A percentile compares a stretch with the other conserved stretches of the same genome.
phyloP scores from a whole-genome alignment of 176 grass and related monocot genomes.

The Bonia amplexicaulis region DNA sequence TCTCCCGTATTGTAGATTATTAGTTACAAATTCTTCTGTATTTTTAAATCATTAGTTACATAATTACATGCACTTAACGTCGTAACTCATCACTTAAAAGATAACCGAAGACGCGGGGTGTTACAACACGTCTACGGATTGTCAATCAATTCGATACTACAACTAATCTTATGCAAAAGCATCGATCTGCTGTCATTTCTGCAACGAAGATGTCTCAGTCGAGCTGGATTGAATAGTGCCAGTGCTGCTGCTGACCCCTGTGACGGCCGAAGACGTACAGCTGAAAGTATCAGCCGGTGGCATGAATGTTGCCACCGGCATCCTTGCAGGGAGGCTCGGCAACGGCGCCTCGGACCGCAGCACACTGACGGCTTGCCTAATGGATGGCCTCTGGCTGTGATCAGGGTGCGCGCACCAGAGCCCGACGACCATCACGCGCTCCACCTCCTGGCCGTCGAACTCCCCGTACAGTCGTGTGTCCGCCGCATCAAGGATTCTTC shows the following conservation, averaged over 20 bases:
- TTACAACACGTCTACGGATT: too few relatives aligned
- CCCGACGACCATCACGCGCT: not conserved
- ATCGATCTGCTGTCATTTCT: not conserved
- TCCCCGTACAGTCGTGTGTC: not conserved
- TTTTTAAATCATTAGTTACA: too few relatives aligned
- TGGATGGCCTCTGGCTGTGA: not conserved
- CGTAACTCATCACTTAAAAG: too few relatives aligned
- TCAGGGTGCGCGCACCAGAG: slow-evolving; percentile 48
- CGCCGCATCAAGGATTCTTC: not conserved
- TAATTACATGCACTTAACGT: too few relatives aligned
- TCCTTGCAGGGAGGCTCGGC: not conserved
- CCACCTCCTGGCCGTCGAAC: not conserved
- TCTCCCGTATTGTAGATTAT: too few relatives aligned
- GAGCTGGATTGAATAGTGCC: not conserved
- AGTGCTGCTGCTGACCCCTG: not conserved
- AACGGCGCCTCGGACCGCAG: not conserved
- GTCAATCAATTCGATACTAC: too few relatives aligned
- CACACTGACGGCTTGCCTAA: not conserved
- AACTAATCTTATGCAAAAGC: too few relatives aligned
- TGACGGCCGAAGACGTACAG: not conserved
- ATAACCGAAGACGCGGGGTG: too few relatives aligned
- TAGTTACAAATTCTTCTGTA: too few relatives aligned
- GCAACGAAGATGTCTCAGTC: not conserved
- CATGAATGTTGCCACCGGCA: slow-evolving; percentile 32
- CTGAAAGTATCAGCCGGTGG: not conserved